A percentile compares a stretch with the other conserved stretches of the same genome.
phyloP scores from a whole-genome alignment of 164 flowering plant species.

The Tetracentron sinense region DNA sequence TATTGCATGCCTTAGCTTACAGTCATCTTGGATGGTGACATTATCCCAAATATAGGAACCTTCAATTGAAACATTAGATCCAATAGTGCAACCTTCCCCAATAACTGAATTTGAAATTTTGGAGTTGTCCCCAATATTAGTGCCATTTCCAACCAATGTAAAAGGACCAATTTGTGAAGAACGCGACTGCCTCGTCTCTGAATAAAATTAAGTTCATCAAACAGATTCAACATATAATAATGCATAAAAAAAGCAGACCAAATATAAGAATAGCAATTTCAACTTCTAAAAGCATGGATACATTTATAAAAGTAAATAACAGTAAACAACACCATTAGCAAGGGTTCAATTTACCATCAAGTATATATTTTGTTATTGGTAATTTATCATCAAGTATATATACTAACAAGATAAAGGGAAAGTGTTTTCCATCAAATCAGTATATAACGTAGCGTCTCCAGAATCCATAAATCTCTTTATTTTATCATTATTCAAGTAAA shows the following conservation, averaged over 20 bases:
- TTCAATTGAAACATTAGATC: conserved; percentile 80
- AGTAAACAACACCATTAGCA: background rate
- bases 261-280: background rate
- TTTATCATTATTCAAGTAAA: no score
- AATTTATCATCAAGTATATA: no score
- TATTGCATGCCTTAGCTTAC: conserved; percentile 72
- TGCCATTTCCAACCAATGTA: conserved; percentile 68
- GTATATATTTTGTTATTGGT: no score
- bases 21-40: conserved; percentile 84
- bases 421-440: background rate
- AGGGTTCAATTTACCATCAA: no score
- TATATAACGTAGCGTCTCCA: no score
- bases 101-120: conserved; percentile 71
- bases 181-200: conserved; percentile 64
- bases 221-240: conserved; percentile 1
- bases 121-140: conserved; percentile 59
- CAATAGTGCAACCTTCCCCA: conserved; percentile 80
- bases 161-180: conserved; percentile 78
- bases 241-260: background rate
- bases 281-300: background rate
- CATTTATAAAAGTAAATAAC: background rate
- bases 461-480: no score
- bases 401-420: background rate
- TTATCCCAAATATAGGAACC: conserved; percentile 90
- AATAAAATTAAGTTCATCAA: conserved; percentile 10